Percentiles rank a stretch among this genome's conserved stretches.
Evolutionary conservation across 2,329 filamentous ascomycete species (phyloP).

Genomic region (Colletotrichum sp.): DNA sequence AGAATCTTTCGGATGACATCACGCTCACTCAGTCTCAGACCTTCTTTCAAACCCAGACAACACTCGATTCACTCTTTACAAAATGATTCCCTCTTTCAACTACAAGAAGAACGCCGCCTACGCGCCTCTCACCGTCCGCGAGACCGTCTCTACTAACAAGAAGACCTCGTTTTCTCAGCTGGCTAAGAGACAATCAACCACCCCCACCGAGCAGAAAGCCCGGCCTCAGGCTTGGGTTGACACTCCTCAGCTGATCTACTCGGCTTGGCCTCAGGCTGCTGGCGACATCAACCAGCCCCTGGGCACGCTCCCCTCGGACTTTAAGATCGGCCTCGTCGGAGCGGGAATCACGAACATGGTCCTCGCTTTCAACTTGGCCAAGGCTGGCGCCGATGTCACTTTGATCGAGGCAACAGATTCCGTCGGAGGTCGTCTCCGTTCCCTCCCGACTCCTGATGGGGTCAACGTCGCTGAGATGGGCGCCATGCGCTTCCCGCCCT

Average conservation of each 20-base stretch:
- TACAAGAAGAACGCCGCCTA: background rate
- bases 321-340: background rate
- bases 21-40: background rate
- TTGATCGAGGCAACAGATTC: background rate
- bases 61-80: background rate
- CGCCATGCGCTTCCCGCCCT: slow-evolving; percentile 1
- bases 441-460: background rate
- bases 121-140: background rate
- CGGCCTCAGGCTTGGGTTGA: slow-evolving; percentile 3
- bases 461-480: slow-evolving; percentile 3
- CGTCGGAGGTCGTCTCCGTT: background rate
- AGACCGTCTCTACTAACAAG: background rate
- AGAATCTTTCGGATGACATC: background rate
- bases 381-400: background rate
- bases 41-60: background rate
- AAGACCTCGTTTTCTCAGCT: background rate
- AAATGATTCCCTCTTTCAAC: background rate
- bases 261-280: background rate
- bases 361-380: background rate
- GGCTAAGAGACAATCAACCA: background rate
- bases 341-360: background rate
- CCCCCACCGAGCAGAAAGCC: background rate
- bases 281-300: background rate
- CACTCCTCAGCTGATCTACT: slow-evolving; percentile 2
- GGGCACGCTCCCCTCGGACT: background rate